Conservation (phyloP, 179 eudicot species). For the Heliamphora ciliata region DNA sequence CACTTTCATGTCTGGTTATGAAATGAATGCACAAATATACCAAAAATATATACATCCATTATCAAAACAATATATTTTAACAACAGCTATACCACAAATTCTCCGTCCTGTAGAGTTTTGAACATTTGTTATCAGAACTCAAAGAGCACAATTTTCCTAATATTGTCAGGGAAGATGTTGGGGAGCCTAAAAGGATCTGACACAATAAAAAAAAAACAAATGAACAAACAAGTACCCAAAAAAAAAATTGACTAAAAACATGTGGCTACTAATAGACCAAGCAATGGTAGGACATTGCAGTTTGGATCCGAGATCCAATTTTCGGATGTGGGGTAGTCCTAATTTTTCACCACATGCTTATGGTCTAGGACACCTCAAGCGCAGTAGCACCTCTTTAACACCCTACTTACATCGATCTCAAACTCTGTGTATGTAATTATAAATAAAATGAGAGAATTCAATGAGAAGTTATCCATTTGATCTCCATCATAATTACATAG, state of each 20-base stretch:
- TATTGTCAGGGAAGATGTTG: too few species aligned
- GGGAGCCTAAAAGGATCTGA: neutral
- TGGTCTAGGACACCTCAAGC: too few species aligned
- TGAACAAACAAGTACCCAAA: neutral
- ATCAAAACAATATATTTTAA: neutral
- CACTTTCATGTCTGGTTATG: neutral
- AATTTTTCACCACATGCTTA: too few species aligned
- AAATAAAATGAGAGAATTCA: too few species aligned
- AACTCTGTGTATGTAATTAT: too few species aligned
- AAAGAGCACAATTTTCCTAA: too few species aligned
- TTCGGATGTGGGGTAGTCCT: too few species aligned
- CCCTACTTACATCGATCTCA: too few species aligned
- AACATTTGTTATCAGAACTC: neutral
- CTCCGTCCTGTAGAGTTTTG: neutral
- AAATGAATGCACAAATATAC: neutral
- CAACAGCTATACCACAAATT: neutral
- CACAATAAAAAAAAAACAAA: neutral
- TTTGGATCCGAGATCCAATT: neutral
- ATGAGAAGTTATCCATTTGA: too few species aligned
- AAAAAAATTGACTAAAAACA: neutral
- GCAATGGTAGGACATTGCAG: neutral
- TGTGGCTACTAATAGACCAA: neutral
- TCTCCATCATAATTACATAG: too few species aligned
- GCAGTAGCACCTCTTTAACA: too few species aligned
- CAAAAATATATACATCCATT: neutral